Evolutionary conservation across 2,329 filamentous ascomycete genomes (phyloP).

Genomic region (Acrocalymma vagum): DNA sequence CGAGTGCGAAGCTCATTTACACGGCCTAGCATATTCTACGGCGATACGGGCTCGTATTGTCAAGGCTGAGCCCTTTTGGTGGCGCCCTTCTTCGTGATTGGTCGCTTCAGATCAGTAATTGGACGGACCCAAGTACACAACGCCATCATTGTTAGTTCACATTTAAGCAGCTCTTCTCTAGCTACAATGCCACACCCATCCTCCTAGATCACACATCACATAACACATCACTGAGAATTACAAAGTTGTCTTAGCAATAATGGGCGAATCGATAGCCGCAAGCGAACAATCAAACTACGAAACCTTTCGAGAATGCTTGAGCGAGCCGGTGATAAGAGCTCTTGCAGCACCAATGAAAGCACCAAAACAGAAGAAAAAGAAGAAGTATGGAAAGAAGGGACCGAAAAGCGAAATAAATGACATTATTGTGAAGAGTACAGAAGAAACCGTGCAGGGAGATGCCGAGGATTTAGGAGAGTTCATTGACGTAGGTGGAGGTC

Average conservation of each 20-base stretch:
- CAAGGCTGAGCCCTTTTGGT: conserved; percentile 4
- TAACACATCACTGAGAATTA: no score
- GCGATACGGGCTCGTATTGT: background rate
- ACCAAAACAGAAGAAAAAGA: conserved; percentile 55
- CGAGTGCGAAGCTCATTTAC: no score
- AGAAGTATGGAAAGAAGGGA: conserved; percentile 36
- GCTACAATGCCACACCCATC: no score
- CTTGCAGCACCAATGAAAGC: conserved; percentile 57
- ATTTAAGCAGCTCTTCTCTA: no score
- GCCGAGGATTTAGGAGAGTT: conserved; percentile 81
- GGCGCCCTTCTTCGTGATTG: no score
- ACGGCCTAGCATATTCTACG: no score
- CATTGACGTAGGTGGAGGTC: conserved; percentile 72
- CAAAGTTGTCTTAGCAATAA: conserved; percentile 22
- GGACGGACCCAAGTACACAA: no score
- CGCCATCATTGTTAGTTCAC: no score
- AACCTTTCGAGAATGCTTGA: conserved; percentile 78
- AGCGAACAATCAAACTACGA: conserved; percentile 66
- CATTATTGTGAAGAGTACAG: conserved; percentile 12
- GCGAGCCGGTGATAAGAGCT: conserved; percentile 71
- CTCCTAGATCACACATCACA: no score
- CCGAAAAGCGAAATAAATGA: conserved; percentile 40
- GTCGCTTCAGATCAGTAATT: no score
- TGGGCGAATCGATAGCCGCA: conserved; percentile 41
- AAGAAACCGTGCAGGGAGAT: conserved; percentile 39